Evolutionary conservation across 2,329 filamentous ascomycete genomes (phyloP), one percentile per base, ranked within the genome.

Genomic region (Neocucurbitaria cava): DNA sequence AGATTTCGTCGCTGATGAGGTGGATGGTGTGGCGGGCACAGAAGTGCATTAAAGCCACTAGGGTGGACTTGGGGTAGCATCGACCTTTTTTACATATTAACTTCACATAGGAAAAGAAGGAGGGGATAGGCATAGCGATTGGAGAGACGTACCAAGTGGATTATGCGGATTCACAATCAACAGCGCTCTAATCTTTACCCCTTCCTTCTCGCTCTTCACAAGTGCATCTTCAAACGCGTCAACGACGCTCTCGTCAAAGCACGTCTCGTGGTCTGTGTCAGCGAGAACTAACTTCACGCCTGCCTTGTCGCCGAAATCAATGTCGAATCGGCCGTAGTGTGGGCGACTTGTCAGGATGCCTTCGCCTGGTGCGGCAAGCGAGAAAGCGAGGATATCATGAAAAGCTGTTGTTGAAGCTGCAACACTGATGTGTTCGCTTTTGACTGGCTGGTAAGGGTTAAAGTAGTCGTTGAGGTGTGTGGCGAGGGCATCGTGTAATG

Each of bases 1-100:
- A 87, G 35, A 87, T 81, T 63, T 87, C 85, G 64, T 87, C 84
- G 59, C 78, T 81, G 66, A 87, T 78, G 33, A 87, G 71, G 59
- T 87, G 83, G 4, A 86, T 69, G 2, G 74, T 57, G 58, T 85
- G 71, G 49, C 77, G 76, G 47, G 82, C 72, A 59, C 83, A 86
- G 28, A 86, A 62, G 2, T 65, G 61, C 76, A 85, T 78, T 20
- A 83, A 68, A 6, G 69, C 71, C 0, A 78, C 55, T 8, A 84
- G 57, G 4, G 74, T 71, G 10, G 45, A 21, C 63, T 69, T 21
- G 18, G 74, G 54, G 79, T 83, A 68, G 42, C 63, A 68, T 49
- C 44, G 49, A 5, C 82, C 52, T 49, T n/a, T 48, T 11, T 30
- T 10, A 13, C 7, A 38, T 2, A n/a, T 26, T 43, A 42, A 13